Conservation (phyloP, 2,329 filamentous ascomycete species). For the Stagonosporopsis chrysanthemi region DNA sequence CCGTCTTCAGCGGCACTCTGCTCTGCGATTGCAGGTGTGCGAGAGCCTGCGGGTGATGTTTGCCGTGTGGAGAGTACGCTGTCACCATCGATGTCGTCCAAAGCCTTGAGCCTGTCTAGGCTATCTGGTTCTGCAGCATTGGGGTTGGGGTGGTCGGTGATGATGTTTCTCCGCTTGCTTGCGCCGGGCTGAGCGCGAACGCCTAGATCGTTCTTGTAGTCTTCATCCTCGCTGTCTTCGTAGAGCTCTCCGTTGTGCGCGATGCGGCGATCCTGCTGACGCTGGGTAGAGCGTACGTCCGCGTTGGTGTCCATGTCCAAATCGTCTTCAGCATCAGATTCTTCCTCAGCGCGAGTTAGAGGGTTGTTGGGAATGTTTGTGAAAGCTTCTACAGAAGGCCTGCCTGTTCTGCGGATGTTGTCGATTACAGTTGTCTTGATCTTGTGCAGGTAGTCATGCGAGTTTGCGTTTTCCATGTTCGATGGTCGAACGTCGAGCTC, state of each 20-base stretch:
- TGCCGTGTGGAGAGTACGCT: conserved; percentile 40
- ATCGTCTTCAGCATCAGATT: conserved; percentile 71
- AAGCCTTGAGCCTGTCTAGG: conserved; percentile 33
- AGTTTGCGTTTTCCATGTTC: conserved; percentile 77
- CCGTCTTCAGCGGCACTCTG: conserved; percentile 42
- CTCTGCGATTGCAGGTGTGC: conserved; percentile 37
- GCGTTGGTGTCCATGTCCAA: conserved; percentile 86
- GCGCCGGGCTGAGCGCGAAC: conserved; percentile 64
- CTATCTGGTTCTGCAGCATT: conserved; percentile 50
- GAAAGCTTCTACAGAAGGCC: conserved; percentile 59
- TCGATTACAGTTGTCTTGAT: conserved; percentile 71
- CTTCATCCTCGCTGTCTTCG: conserved; percentile 85
- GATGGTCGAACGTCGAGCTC: conserved; percentile 73
- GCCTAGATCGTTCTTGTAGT: conserved; percentile 76
- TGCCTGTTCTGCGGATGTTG: conserved; percentile 69
- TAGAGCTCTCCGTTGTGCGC: conserved; percentile 77
- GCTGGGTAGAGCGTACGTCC: conserved; percentile 81
- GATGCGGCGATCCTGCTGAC: conserved; percentile 80
- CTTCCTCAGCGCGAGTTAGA: conserved; percentile 65
- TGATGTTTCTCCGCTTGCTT: conserved; percentile 64
- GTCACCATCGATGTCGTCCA: conserved; percentile 43
- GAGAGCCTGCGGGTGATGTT: conserved; percentile 36
- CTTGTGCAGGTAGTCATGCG: conserved; percentile 71
- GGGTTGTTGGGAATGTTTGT: conserved; percentile 65
- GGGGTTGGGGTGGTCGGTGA: conserved; percentile 68